phyloP scores from a whole-genome alignment of 2,329 filamentous ascomycete species.

The Aureobasidium sp. region DNA sequence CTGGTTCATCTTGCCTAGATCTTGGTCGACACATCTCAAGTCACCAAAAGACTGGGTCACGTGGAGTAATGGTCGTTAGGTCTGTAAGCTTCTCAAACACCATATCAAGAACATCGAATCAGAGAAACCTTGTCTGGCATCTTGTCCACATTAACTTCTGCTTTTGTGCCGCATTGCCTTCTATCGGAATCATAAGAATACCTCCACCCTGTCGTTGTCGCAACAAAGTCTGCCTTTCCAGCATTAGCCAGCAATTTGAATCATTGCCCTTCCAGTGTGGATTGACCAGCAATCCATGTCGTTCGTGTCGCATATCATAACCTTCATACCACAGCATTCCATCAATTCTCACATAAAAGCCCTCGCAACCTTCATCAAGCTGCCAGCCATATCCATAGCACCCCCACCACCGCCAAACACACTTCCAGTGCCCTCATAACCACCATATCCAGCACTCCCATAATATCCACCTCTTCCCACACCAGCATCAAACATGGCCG shows the following conservation, averaged over 20 bases:
- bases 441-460: slow-evolving; percentile 36
- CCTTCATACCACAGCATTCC: background rate
- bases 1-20: background rate
- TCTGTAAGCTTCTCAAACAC: too few relatives aligned
- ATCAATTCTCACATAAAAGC: slow-evolving; percentile 38
- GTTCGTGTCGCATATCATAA: background rate
- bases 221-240: too few relatives aligned
- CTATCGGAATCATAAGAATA: too few relatives aligned
- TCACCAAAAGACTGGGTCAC: background rate
- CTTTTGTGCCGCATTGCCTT: too few relatives aligned
- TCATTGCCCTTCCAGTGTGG: background rate
- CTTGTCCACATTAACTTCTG: too few relatives aligned
- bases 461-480: slow-evolving; percentile 32
- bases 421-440: slow-evolving; percentile 23
- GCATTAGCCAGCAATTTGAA: background rate
- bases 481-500: slow-evolving; percentile 21
- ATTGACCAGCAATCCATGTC: background rate
- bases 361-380: slow-evolving; percentile 42
- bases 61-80: background rate
- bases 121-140: too few relatives aligned
- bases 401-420: slow-evolving; percentile 24
- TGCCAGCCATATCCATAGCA: slow-evolving; percentile 37
- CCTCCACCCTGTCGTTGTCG: background rate
- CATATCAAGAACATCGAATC: too few relatives aligned
- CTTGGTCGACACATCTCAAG: background rate